Conservation (phyloP, 768 basidiomycete species). For the Xanthoconium stramineum region DNA sequence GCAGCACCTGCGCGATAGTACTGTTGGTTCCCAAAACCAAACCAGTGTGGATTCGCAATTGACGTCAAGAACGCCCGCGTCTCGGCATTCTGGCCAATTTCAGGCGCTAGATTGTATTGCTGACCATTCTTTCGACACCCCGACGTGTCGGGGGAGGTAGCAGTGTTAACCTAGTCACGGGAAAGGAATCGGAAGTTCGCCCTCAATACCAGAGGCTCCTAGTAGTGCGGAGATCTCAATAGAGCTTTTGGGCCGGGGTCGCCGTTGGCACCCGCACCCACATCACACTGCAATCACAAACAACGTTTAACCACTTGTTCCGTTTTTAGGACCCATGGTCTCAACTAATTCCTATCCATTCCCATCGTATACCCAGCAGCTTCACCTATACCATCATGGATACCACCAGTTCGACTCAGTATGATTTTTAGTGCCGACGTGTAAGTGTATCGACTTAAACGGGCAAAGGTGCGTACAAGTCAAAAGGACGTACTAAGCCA, state of each 20-base stretch:
- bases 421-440: background rate
- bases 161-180: background rate
- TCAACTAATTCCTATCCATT: background rate
- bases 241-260: background rate
- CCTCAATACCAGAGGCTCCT: background rate
- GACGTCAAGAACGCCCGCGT: background rate
- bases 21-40: too few species aligned
- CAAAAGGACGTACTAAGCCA: background rate
- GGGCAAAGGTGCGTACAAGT: background rate
- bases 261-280: conserved; percentile 17
- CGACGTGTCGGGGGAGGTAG: background rate
- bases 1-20: too few species aligned
- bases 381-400: conserved; percentile 3
- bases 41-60: background rate
- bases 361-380: background rate
- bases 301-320: background rate
- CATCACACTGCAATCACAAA: conserved; percentile 16
- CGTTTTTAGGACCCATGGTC: conserved; percentile 8
- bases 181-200: background rate
- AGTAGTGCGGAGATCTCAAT: conserved; percentile 4
- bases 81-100: too few species aligned
- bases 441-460: conserved; percentile 2
- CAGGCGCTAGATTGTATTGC: too few species aligned
- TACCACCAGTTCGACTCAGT: background rate
- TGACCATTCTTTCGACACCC: background rate